Percentiles rank a stretch among this genome's conserved stretches.
Conservation (phyloP, 805 yeast species). For the Barnettozyma botsteinii region DNA sequence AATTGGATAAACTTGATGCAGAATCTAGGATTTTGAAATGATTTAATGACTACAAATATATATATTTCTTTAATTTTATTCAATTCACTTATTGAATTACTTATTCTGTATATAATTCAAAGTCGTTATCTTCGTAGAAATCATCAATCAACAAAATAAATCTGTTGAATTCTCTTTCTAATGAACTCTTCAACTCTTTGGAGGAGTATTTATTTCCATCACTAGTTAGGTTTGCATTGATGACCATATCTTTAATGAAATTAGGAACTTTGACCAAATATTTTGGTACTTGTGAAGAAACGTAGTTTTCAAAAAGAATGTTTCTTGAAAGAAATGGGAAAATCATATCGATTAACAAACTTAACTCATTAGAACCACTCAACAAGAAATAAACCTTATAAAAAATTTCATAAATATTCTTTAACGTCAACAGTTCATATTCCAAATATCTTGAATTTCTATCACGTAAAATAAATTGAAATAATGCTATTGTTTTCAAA, state of each 20-base stretch:
- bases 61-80: not conserved
- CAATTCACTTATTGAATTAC: too few species aligned
- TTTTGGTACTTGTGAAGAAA: conserved; percentile 5
- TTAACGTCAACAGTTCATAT: conserved; percentile 14
- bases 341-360: conserved; percentile 9
- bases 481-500: conserved; percentile 11
- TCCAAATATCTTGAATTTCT: conserved; percentile 15
- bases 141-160: conserved; percentile 4
- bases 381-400: conserved; percentile 5
- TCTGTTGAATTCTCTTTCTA: conserved; percentile 2
- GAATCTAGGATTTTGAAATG: conserved; percentile 51
- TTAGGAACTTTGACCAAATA: conserved; percentile 17
- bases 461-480: conserved; percentile 13
- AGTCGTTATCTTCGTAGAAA: conserved; percentile 3
- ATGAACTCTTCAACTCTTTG: not conserved
- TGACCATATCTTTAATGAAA: conserved; percentile 12
- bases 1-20: conserved; percentile 79
- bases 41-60: conserved; percentile 12
- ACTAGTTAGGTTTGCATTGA: conserved; percentile 14
- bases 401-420: conserved; percentile 13
- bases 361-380: conserved; percentile 18
- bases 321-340: conserved; percentile 12
- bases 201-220: not conserved
- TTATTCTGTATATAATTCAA: not conserved
- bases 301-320: conserved; percentile 7